Evolutionary conservation across 352 stramenopile genomes (phyloP).

Genomic region (Phytophthora litchii): DNA sequence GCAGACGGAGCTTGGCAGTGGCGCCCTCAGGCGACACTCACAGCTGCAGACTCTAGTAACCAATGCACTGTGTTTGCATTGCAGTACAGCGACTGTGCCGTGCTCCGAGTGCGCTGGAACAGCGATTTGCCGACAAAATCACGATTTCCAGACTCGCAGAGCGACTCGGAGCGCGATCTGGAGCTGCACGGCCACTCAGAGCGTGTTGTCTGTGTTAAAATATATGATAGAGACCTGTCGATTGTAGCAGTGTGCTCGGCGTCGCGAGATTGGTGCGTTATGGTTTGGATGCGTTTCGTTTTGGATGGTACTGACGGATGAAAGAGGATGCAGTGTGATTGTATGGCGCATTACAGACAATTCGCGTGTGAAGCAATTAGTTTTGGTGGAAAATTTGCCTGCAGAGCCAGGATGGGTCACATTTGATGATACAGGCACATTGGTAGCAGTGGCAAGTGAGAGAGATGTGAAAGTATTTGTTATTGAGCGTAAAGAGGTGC

Average conservation of each 20-base stretch:
- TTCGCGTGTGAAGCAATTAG: slow-evolving; percentile 33
- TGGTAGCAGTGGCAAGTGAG: slow-evolving; percentile 60
- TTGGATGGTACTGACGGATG: not conserved
- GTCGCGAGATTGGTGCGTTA: slow-evolving; percentile 65
- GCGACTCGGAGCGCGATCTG: slow-evolving; percentile 38
- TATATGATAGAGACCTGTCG: slow-evolving; percentile 27
- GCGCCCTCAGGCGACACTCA: slow-evolving; percentile 44
- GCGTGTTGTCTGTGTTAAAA: slow-evolving; percentile 45
- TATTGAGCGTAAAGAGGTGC: slow-evolving; percentile 55
- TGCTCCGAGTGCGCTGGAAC: slow-evolving; percentile 56
- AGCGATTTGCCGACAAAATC: not conserved
- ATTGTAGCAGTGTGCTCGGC: slow-evolving; percentile 54
- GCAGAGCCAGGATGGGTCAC: slow-evolving; percentile 50
- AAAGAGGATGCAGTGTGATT: slow-evolving; percentile 44
- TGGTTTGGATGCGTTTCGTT: not conserved
- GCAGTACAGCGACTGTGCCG: slow-evolving; percentile 50
- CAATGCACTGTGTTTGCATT: slow-evolving; percentile 53
- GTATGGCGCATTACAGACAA: slow-evolving; percentile 59
- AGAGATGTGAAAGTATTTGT: slow-evolving; percentile 62
- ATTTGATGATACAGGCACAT: slow-evolving; percentile 71
- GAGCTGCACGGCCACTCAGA: slow-evolving; percentile 61
- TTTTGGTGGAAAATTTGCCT: slow-evolving; percentile 49
- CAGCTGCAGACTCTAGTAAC: slow-evolving; percentile 38
- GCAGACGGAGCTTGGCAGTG: slow-evolving; percentile 50
- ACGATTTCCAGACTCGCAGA: slow-evolving; percentile 26